Conservation (phyloP, 2,329 filamentous ascomycete genomes). For the Xylaria sp. region DNA sequence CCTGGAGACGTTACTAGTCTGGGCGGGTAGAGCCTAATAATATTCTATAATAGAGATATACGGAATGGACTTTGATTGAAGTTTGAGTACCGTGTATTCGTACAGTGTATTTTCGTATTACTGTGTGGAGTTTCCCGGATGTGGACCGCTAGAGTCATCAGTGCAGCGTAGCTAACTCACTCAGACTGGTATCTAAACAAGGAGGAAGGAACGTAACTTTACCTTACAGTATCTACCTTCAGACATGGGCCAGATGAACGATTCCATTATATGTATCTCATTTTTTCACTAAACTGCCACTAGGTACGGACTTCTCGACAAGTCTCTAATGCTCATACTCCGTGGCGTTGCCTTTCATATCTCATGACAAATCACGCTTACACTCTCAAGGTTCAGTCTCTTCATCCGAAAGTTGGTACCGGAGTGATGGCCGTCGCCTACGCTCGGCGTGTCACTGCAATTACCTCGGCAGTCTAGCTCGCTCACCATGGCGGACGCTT, state of each 20-base stretch:
- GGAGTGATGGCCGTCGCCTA: slow-evolving; percentile 1
- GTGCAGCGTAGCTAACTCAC: background rate
- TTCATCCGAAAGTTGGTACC: background rate
- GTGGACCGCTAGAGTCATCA: background rate
- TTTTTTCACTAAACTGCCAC: background rate
- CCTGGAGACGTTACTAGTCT: no score
- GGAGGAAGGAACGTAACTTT: background rate
- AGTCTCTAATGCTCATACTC: background rate
- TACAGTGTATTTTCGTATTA: background rate
- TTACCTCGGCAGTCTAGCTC: background rate
- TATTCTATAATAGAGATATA: no score
- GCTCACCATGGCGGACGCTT: slow-evolving; percentile 37
- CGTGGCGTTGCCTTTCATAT: background rate
- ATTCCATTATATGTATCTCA: background rate
- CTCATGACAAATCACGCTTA: background rate
- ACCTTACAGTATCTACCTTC: background rate
- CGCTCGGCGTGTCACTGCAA: background rate
- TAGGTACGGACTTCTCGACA: background rate
- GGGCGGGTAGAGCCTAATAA: no score
- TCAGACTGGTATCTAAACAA: background rate
- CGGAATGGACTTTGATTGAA: background rate
- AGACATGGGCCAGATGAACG: background rate
- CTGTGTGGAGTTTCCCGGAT: background rate
- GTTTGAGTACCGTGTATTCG: background rate
- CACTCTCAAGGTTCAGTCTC: background rate